Evolutionary conservation across 2,329 filamentous ascomycete species (phyloP).

Genomic region (Xylaria sp.): DNA sequence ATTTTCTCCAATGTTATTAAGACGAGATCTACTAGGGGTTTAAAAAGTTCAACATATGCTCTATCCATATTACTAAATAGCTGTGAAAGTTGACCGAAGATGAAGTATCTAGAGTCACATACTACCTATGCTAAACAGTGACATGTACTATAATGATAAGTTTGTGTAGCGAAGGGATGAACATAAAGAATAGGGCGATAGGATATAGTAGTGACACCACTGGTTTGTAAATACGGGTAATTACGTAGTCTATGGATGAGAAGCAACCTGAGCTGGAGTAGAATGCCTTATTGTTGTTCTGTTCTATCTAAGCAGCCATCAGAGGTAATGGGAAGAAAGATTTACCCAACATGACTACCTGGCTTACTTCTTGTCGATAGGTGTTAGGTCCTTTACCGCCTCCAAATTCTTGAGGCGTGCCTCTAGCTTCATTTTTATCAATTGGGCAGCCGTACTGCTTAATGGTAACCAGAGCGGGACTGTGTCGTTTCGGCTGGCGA

Average conservation of each 20-base stretch:
- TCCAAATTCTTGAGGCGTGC: slow-evolving; percentile 34
- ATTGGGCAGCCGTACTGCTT: slow-evolving; percentile 15
- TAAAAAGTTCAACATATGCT: background rate
- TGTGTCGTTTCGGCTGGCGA: slow-evolving; percentile 29
- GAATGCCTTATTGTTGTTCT: background rate
- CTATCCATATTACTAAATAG: too few species aligned
- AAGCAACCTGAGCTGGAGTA: background rate
- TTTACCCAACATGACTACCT: background rate
- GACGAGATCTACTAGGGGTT: background rate
- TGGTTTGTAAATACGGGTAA: background rate
- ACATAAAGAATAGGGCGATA: too few species aligned
- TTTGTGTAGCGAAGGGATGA: too few species aligned
- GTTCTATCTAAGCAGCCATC: background rate
- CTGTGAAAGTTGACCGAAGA: too few species aligned
- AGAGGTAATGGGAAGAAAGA: background rate
- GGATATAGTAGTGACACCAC: too few species aligned
- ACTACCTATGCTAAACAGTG: background rate
- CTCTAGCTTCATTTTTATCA: slow-evolving; percentile 35
- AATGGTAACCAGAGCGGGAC: slow-evolving; percentile 34
- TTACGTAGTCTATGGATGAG: background rate
- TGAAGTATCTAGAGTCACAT: background rate
- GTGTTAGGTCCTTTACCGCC: slow-evolving; percentile 25
- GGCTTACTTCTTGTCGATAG: slow-evolving; percentile 26
- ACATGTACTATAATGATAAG: too few species aligned
- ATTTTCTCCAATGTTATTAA: background rate